Evolutionary conservation across 495 filamentous ascomycete species (phyloP), one percentile per base, ranked within the genome.

Genomic region (Penicillium taxi): DNA sequence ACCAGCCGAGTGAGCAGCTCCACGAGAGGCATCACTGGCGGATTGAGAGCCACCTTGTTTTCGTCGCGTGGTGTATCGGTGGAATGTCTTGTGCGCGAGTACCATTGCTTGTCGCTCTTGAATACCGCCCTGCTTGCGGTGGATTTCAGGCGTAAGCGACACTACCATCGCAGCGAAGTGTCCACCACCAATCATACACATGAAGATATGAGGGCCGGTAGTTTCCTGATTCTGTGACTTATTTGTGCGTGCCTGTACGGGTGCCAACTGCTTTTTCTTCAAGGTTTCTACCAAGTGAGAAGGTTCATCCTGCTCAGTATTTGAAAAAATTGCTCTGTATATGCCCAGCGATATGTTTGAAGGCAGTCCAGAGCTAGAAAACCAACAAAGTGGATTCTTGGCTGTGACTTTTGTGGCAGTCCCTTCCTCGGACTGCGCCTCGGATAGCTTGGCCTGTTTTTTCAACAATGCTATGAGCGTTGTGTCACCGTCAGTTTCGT

Each of bases 181-280:
- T 2, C 91, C 91, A 44, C 91, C 91, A 6, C 91, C 91, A 37
- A 96, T 93, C 91, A 98, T 98, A 58, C 88, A 96, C 38, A 96
- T 74, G 51, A 98, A 95, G 17, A 94, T 75, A 48, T 95, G 89
- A 5, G 85, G 84, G 26, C 74, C 74, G 2, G 82, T 74, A 18
- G 77, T 69, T 1, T 67, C 58, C 24, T 69, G 70, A 14, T 70
- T 70, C 23, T 59, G 53, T 14, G 53, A 52, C 28, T 63, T 56
- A 13, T 61, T 59, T 32, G 53, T 55, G 18, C 55, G 70, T 5
- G 74, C 61, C 29, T 75, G 75, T 28, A 69, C 56, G 0, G 87
- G 77, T 1, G 74, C 62, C 3, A 94, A 59, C 48, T 96, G 88
- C 49, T 94, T 86, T 31, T 69, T 72, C 30, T 72, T 75, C 37